phyloP scores from a whole-genome alignment of 768 basidiomycete genomes.

The Auriscalpium microsporum region DNA sequence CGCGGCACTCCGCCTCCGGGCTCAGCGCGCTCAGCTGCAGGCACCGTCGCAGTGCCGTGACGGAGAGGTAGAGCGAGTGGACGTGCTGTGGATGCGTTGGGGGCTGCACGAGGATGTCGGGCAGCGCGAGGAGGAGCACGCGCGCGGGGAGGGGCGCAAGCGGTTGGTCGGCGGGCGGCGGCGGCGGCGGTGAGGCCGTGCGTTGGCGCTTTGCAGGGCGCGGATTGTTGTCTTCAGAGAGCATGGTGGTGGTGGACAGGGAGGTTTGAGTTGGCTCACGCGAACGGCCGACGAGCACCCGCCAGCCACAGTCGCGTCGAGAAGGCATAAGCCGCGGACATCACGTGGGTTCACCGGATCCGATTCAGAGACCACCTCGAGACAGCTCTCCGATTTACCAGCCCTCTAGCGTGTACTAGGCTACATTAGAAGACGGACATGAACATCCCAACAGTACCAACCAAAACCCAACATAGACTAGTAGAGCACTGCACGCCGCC shows the following conservation, averaged over 20 bases:
- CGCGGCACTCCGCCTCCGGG: conserved; percentile 56
- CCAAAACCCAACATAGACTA: too few species aligned
- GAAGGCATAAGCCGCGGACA: too few species aligned
- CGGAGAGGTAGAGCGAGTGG: conserved; percentile 46
- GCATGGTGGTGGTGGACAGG: neutral
- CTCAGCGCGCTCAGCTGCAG: conserved; percentile 42
- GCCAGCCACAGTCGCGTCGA: too few species aligned
- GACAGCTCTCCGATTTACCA: too few species aligned
- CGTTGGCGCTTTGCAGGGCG: conserved; percentile 74
- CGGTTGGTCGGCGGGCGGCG: neutral
- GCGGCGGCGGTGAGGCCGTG: conserved; percentile 14
- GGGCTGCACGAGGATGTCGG: conserved; percentile 52
- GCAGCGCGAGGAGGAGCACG: conserved; percentile 52
- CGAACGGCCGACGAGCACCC: too few species aligned
- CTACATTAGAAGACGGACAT: too few species aligned
- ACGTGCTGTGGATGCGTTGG: conserved; percentile 51
- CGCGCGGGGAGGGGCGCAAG: conserved; percentile 32
- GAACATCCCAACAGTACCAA: too few species aligned
- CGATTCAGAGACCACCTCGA: too few species aligned
- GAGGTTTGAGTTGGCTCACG: neutral
- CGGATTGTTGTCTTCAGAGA: conserved; percentile 30
- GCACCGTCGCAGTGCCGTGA: conserved; percentile 48
- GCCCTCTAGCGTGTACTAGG: too few species aligned
- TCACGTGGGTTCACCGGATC: too few species aligned
- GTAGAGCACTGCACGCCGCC: too few species aligned